phyloP scores from a whole-genome alignment of 176 grass and related monocot genomes.

The Elymus sibiricus region DNA sequence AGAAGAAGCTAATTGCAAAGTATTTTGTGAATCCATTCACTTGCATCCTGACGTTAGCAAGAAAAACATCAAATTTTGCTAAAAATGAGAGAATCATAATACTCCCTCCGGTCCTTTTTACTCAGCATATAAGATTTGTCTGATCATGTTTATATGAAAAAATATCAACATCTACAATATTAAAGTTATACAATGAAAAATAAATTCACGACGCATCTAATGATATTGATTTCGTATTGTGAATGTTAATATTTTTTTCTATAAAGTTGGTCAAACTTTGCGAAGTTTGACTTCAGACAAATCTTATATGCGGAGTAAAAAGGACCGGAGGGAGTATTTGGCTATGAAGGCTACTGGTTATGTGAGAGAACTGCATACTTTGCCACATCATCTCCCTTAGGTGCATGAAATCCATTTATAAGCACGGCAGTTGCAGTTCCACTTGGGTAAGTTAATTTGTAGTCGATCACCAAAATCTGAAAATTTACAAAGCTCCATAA shows the following conservation, averaged over 20 bases:
- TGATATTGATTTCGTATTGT: too few species aligned
- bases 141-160: too few species aligned
- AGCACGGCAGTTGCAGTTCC: slow-evolving; percentile 96
- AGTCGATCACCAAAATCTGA: slow-evolving; percentile 96
- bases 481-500: slow-evolving; percentile 31
- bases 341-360: neutral
- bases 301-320: too few species aligned
- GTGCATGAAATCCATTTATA: slow-evolving; percentile 96
- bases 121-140: too few species aligned
- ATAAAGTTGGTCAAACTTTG: too few species aligned
- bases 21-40: slow-evolving; percentile 82
- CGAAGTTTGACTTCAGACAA: too few species aligned
- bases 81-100: neutral
- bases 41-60: slow-evolving; percentile 59
- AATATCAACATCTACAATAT: too few species aligned
- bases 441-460: slow-evolving; percentile 91
- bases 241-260: too few species aligned
- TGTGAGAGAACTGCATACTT: slow-evolving; percentile 51
- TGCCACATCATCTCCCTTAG: slow-evolving; percentile 70
- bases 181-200: too few species aligned
- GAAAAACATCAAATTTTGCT: neutral
- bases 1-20: slow-evolving; percentile 82
- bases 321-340: neutral
- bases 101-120: too few species aligned
- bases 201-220: too few species aligned